Percentiles rank a stretch among this genome's conserved stretches.
phyloP scores from a whole-genome alignment of 2,329 filamentous ascomycete genomes.

The Colletotrichum caudatum region DNA sequence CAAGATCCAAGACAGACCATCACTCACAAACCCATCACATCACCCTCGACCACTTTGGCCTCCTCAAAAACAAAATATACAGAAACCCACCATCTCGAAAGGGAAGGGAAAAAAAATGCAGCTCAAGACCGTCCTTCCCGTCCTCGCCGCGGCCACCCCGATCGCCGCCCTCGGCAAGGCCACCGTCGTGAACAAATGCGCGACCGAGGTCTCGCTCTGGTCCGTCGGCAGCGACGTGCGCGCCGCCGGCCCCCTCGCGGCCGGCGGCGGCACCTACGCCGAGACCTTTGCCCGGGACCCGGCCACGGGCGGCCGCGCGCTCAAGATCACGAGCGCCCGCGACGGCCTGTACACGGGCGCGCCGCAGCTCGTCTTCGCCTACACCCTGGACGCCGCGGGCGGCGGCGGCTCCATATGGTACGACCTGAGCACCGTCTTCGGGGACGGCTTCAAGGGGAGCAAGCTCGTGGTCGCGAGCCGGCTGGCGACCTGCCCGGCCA shows the following conservation, averaged over 20 bases:
- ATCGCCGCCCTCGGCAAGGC: conserved; percentile 50
- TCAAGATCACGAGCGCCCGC: conserved; percentile 52
- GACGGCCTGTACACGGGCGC: conserved; percentile 55
- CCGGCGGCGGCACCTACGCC: conserved; percentile 47
- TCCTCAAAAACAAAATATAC: neutral
- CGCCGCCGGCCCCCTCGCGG: conserved; percentile 45
- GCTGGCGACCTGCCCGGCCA: conserved; percentile 49
- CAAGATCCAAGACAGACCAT: too few relatives aligned
- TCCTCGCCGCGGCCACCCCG: conserved; percentile 45
- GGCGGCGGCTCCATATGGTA: conserved; percentile 51
- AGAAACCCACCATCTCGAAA: neutral
- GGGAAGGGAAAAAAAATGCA: conserved; percentile 12
- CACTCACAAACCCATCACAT: neutral
- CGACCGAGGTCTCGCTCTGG: conserved; percentile 52
- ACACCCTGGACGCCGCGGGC: conserved; percentile 50
- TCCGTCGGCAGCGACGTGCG: conserved; percentile 52
- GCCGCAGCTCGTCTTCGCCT: conserved; percentile 56
- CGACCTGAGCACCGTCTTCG: conserved; percentile 56
- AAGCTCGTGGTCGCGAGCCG: conserved; percentile 50
- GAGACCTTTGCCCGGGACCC: conserved; percentile 53
- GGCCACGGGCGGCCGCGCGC: conserved; percentile 52
- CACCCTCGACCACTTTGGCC: too few relatives aligned
- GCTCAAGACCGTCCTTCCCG: conserved; percentile 22
- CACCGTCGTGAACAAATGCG: conserved; percentile 54
- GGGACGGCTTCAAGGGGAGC: conserved; percentile 52